Conservation (phyloP, 352 stramenopile genomes). For the Globisporangium canariense region DNA sequence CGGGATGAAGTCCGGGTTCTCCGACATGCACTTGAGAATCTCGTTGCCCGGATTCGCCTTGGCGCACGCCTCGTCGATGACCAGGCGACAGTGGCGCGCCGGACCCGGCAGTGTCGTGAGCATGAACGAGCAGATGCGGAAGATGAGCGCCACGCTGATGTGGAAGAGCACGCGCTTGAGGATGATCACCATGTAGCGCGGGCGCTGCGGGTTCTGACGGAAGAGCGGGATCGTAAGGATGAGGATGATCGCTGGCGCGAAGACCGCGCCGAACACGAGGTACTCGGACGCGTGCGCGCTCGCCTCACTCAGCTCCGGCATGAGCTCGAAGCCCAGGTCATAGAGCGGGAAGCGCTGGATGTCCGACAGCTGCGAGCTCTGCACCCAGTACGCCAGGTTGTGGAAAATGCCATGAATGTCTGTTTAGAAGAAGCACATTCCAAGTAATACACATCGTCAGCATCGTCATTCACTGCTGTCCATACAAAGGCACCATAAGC, state of each 20-base stretch:
- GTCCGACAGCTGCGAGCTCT: slow-evolving; percentile 54
- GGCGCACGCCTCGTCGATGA: slow-evolving; percentile 64
- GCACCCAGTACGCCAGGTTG: slow-evolving; percentile 86
- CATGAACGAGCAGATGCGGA: slow-evolving; percentile 81
- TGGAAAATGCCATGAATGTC: slow-evolving; percentile 81
- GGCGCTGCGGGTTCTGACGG: slow-evolving; percentile 52
- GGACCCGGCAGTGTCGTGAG: slow-evolving; percentile 67
- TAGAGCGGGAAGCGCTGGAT: slow-evolving; percentile 74
- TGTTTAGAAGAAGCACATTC: slow-evolving; percentile 11
- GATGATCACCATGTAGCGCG: slow-evolving; percentile 76
- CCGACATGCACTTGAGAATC: slow-evolving; percentile 44
- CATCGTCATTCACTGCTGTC: neutral
- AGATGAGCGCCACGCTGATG: slow-evolving; percentile 65
- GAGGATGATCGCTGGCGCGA: slow-evolving; percentile 68
- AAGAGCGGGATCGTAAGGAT: slow-evolving; percentile 65
- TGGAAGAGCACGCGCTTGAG: slow-evolving; percentile 80
- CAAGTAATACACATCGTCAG: neutral
- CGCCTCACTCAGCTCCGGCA: slow-evolving; percentile 56
- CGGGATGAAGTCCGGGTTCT: slow-evolving; percentile 75
- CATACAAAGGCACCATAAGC: too few relatives aligned
- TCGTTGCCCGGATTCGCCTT: slow-evolving; percentile 44
- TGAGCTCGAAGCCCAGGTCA: slow-evolving; percentile 73
- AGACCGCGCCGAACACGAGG: slow-evolving; percentile 72
- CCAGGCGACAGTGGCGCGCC: slow-evolving; percentile 66
- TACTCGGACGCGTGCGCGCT: slow-evolving; percentile 60